Evolutionary conservation across 2,329 filamentous ascomycete species (phyloP).

Genomic region (Pseudogymnoascus sp.): DNA sequence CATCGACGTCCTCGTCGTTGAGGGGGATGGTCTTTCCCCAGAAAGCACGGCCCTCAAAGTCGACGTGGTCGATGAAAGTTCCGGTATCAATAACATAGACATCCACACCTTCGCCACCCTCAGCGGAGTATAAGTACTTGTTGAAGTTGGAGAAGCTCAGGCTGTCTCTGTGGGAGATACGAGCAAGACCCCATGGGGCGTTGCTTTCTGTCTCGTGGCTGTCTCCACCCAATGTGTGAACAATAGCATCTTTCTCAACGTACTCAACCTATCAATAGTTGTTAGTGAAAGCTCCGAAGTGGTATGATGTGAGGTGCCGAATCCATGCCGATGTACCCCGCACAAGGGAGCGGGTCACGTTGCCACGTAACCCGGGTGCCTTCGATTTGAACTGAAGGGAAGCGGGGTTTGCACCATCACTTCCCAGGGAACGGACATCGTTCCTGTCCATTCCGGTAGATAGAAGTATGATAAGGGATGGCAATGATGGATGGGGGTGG

Average conservation of each 20-base stretch:
- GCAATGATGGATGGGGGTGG: neutral
- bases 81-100: constrained; percentile 98
- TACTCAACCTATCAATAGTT: constrained; percentile 68
- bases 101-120: constrained; percentile 94
- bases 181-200: constrained; percentile 96
- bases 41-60: constrained; percentile 89
- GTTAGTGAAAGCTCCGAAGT: neutral
- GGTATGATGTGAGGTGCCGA: neutral
- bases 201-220: constrained; percentile 69
- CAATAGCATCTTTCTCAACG: constrained; percentile 88
- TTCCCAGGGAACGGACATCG: neutral
- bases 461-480: neutral
- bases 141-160: constrained; percentile 91
- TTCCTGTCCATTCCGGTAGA: neutral
- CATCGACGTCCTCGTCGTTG: constrained; percentile 79
- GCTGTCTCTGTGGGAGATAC: constrained; percentile 87
- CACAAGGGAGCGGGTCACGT: neutral
- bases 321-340: neutral
- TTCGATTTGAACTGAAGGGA: neutral
- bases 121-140: constrained; percentile 88
- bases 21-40: constrained; percentile 96
- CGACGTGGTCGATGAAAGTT: constrained; percentile 86
- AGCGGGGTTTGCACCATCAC: neutral
- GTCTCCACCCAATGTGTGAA: constrained; percentile 62
- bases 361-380: constrained; percentile 3